Evolutionary conservation across 192 early-diverging fungal species (phyloP).

Genomic region (Podochytrium sp.): DNA sequence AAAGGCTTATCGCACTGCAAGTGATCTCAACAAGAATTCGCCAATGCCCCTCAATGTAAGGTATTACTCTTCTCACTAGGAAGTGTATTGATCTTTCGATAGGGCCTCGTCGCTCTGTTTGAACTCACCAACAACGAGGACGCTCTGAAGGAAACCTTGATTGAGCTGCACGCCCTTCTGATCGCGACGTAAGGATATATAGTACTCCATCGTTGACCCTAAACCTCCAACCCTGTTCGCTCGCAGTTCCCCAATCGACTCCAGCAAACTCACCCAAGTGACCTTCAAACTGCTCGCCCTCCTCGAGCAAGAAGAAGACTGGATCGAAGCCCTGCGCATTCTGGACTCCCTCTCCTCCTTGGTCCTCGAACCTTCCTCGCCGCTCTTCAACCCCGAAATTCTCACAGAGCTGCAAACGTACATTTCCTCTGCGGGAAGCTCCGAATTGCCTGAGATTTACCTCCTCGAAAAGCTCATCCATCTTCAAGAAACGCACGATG

Average conservation of each 20-base stretch:
- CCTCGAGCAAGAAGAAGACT: conserved; percentile 12
- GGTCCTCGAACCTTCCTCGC: not conserved
- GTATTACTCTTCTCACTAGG: not conserved
- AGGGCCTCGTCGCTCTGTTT: conserved; percentile 34
- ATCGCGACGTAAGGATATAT: conserved; percentile 4
- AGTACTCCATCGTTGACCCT: not conserved
- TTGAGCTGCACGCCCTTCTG: conserved; percentile 26
- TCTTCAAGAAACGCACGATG: conserved; percentile 49
- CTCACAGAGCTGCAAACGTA: not conserved
- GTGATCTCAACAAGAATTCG: conserved; percentile 23
- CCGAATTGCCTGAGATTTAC: not conserved
- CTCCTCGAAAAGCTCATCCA: conserved; percentile 28
- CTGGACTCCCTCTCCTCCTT: not conserved
- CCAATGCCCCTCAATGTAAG: no score
- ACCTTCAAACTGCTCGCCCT: not conserved
- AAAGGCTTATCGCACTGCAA: conserved; percentile 35
- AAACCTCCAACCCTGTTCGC: no score
- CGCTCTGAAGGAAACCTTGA: conserved; percentile 29
- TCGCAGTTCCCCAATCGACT: conserved; percentile 21
- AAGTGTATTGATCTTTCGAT: no score
- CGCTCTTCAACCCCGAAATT: not conserved
- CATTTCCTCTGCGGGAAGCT: not conserved
- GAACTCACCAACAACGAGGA: conserved; percentile 29
- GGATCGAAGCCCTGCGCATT: not conserved
- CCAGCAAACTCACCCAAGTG: not conserved